A percentile compares a stretch with the other conserved stretches of the same genome.
Conservation (phyloP, 257 asterid genomes). For the Gynochthodes officinalis region DNA sequence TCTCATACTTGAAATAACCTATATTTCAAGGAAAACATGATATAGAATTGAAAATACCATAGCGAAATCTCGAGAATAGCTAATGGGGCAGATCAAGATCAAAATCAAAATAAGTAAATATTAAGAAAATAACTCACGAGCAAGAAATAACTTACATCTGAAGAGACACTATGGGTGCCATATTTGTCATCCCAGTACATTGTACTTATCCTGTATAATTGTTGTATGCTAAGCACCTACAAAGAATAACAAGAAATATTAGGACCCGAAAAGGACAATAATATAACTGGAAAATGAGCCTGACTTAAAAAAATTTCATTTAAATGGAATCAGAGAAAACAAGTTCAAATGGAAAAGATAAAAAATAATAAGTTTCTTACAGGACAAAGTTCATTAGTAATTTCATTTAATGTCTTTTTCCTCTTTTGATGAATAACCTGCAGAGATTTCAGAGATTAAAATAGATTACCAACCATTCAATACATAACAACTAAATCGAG, state of each 20-base stretch:
- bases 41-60: background rate
- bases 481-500: constrained; percentile 5
- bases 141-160: constrained; percentile 67
- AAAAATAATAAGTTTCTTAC: constrained; percentile 44
- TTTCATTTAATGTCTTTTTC: constrained; percentile 82
- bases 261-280: constrained; percentile 6
- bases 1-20: constrained; percentile 85
- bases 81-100: background rate
- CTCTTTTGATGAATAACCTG: constrained; percentile 99
- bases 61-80: background rate
- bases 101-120: too few relatives aligned
- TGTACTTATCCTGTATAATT: constrained; percentile 89
- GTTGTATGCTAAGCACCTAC: constrained; percentile 97
- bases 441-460: constrained; percentile 8
- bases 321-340: background rate
- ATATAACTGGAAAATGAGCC: background rate
- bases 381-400: constrained; percentile 90
- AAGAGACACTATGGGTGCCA: constrained; percentile 93
- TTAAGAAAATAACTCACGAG: constrained; percentile 1
- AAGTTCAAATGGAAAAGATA: constrained; percentile 11
- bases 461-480: constrained; percentile 8
- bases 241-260: constrained; percentile 14
- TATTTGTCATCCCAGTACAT: constrained; percentile 99
- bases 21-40: constrained; percentile 14
- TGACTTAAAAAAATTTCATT: background rate